Conservation (phyloP, 768 basidiomycete species). For the Russula foetens region DNA sequence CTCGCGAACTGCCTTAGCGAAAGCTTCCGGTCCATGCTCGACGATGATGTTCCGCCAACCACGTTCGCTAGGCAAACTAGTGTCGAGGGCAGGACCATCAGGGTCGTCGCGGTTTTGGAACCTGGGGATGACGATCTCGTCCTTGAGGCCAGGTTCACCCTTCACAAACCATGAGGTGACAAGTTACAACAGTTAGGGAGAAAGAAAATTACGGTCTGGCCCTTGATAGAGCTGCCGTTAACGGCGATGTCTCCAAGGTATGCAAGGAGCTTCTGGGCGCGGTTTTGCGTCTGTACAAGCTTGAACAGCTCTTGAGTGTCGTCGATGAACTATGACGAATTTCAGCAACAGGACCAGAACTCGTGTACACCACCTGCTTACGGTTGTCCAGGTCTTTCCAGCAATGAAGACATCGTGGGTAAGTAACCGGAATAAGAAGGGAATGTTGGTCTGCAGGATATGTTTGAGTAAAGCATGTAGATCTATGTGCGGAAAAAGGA, state of each 20-base stretch:
- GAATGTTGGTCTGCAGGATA: slow-evolving; percentile 83
- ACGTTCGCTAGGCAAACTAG: slow-evolving; percentile 69
- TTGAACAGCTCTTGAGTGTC: slow-evolving; percentile 99
- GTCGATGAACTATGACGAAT: slow-evolving; percentile 76
- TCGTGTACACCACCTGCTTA: slow-evolving; percentile 27
- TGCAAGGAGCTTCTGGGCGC: slow-evolving; percentile 93
- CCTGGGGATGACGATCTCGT: slow-evolving; percentile 76
- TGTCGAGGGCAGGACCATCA: slow-evolving; percentile 65
- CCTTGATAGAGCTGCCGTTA: slow-evolving; percentile 97
- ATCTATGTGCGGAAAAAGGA: background rate
- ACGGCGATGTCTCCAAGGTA: slow-evolving; percentile 97
- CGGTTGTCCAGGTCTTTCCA: slow-evolving; percentile 98
- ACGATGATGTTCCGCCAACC: slow-evolving; percentile 99
- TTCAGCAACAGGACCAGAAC: background rate
- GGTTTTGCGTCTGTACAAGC: slow-evolving; percentile 94
- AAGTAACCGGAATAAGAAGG: slow-evolving; percentile 96
- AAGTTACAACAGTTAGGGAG: background rate
- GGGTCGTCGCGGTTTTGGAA: slow-evolving; percentile 75
- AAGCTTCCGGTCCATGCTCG: slow-evolving; percentile 94
- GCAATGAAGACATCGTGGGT: slow-evolving; percentile 95
- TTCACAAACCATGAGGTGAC: slow-evolving; percentile 20
- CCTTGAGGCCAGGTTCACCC: slow-evolving; percentile 92
- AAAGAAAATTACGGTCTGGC: slow-evolving; percentile 51
- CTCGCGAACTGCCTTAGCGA: slow-evolving; percentile 96
- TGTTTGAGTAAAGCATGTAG: background rate